Evolutionary conservation across 495 filamentous ascomycete genomes (phyloP).

Genomic region (Poronia punctata): DNA sequence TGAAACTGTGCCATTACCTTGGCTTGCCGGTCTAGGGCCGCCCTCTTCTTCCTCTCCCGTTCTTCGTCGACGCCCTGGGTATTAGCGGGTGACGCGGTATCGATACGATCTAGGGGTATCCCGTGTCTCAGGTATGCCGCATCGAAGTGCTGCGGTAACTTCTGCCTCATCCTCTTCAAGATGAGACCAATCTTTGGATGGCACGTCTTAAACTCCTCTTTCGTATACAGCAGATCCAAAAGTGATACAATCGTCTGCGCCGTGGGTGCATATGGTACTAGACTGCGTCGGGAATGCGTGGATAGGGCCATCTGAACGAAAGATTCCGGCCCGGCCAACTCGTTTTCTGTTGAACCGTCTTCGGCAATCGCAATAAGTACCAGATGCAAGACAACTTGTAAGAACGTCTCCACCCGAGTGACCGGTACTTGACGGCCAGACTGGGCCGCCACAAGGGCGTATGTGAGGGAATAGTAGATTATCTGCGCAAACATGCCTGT

Average conservation of each 20-base stretch:
- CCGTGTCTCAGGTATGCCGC: conserved; percentile 47
- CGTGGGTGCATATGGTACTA: conserved; percentile 36
- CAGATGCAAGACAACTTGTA: conserved; percentile 86
- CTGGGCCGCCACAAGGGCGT: conserved; percentile 57
- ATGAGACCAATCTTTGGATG: conserved; percentile 80
- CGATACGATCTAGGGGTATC: conserved; percentile 45
- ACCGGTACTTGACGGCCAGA: conserved; percentile 63
- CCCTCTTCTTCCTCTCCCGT: conserved; percentile 77
- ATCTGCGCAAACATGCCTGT: conserved; percentile 85
- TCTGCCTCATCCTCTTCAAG: conserved; percentile 80
- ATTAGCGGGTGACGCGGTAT: conserved; percentile 47
- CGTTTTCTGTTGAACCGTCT: conserved; percentile 56
- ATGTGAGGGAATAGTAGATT: conserved; percentile 79
- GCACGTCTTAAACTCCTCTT: conserved; percentile 68
- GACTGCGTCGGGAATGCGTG: conserved; percentile 51
- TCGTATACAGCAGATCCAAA: conserved; percentile 65
- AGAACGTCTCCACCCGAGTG: conserved; percentile 81
- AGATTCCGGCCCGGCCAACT: conserved; percentile 41
- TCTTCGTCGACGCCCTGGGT: conserved; percentile 56
- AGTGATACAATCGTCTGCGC: conserved; percentile 66
- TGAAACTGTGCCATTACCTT: conserved; percentile 96
- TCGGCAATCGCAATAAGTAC: conserved; percentile 76
- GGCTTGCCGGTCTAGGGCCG: conserved; percentile 81
- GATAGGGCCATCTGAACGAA: conserved; percentile 65
- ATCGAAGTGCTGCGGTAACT: conserved; percentile 61